These are phyloP conservation scores for Parietaria judaica DNA, from an alignment of 306 rosid genomes.

Conservation along the genomic window DNA sequence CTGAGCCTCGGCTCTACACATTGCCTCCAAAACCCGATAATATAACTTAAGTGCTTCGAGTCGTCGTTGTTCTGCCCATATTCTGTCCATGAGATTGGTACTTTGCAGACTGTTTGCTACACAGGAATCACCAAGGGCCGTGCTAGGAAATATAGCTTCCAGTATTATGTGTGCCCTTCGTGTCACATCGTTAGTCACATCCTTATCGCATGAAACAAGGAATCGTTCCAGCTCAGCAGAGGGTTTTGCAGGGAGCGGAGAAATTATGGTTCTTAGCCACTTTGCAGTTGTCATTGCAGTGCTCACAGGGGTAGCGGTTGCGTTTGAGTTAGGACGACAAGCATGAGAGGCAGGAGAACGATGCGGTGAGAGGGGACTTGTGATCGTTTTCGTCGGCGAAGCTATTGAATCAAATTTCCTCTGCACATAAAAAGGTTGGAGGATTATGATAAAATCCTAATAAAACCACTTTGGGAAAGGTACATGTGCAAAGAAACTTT, in stretches of 20 bases:
- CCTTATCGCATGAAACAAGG: conserved; percentile 76
- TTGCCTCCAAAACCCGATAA: conserved; percentile 86
- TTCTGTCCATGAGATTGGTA: conserved; percentile 81
- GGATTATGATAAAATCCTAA: not conserved
- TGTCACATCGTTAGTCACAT: conserved; percentile 73
- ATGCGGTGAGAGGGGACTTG: conserved; percentile 83
- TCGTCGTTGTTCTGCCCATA: conserved; percentile 96
- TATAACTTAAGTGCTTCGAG: conserved; percentile 84
- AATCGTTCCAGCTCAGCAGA: conserved; percentile 75
- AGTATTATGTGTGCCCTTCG: conserved; percentile 81
- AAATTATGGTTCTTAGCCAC: conserved; percentile 93
- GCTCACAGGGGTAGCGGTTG: conserved; percentile 92
- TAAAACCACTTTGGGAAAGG: conserved; percentile 5
- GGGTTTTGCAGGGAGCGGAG: conserved; percentile 78
- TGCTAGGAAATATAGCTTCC: conserved; percentile 90
- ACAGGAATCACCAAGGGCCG: conserved; percentile 74
- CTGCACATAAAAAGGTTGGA: conserved; percentile 19
- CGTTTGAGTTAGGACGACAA: conserved; percentile 47
- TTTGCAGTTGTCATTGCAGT: conserved; percentile 99
- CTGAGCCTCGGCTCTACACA: conserved; percentile 98
- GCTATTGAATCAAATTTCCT: conserved; percentile 67
- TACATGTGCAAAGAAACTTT: not conserved
- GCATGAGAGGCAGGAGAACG: conserved; percentile 70
- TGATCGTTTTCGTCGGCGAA: conserved; percentile 70
- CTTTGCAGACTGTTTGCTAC: conserved; percentile 56